Evolutionary conservation across 148 eudicot species (phyloP).

Genomic region (Chenopodium berlandieri): DNA sequence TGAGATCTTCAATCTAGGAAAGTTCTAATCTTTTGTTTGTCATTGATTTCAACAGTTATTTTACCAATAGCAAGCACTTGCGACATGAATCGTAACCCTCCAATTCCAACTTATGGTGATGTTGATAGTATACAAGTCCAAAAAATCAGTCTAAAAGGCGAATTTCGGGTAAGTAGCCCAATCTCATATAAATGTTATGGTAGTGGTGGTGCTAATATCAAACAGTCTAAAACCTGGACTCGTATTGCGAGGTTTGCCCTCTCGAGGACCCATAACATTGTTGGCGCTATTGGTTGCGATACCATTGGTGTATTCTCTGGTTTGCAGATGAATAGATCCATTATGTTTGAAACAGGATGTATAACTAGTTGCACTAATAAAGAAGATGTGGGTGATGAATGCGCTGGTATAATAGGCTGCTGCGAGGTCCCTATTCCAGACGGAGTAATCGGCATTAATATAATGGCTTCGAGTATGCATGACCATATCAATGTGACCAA

Average conservation of each 20-base stretch:
- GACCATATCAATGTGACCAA: too few species aligned
- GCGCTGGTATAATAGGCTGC: too few species aligned
- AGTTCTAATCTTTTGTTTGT: too few species aligned
- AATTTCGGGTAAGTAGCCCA: not conserved
- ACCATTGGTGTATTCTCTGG: conserved; percentile 1
- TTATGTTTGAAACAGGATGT: too few species aligned
- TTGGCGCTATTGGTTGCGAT: conserved; percentile 19
- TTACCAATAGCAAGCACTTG: not conserved
- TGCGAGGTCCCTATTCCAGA: too few species aligned
- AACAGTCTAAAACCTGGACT: not conserved
- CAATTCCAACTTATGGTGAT: not conserved
- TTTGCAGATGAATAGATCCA: too few species aligned
- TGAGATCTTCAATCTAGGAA: too few species aligned
- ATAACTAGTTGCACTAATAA: too few species aligned
- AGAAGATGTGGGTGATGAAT: too few species aligned
- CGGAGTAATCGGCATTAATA: too few species aligned
- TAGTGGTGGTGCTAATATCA: not conserved
- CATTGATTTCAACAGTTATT: too few species aligned
- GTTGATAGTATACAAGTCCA: not conserved
- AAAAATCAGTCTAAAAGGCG: not conserved
- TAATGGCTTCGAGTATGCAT: too few species aligned
- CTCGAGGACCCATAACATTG: conserved; percentile 3
- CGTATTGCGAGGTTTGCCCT: not conserved
- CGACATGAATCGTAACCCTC: not conserved
- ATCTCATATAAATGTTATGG: conserved; percentile 2